Evolutionary conservation across 345 rosid genomes (phyloP), one percentile per base, ranked within the genome.

Genomic region (Chamaenerion angustifolium): DNA sequence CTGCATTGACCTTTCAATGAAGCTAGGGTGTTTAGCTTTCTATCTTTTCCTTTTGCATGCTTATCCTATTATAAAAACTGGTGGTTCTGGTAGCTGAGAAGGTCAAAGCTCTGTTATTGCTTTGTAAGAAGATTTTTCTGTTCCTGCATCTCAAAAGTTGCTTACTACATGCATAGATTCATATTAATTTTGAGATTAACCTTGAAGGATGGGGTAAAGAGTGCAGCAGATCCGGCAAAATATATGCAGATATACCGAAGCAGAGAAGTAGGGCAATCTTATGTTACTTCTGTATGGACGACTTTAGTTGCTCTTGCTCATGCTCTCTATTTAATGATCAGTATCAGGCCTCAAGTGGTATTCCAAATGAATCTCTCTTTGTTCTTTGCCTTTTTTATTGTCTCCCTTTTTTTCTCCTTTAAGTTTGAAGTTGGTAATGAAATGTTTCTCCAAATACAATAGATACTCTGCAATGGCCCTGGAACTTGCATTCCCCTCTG

Each of bases 191-290:
- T 7, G 37, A 7, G 37, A 3, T 31, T 31, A 7, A 1, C 10
- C 8, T 31, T 31, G 37, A 31, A 31, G 37, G 37, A 31, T 31
- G 1, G 37, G 37, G 37, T 31, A 31, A 31, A 31, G 25, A 21
- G 37, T 31, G 37, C 37, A 47, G 49, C 16, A 21, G 45, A 41
- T 48, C 49, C 75, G 7, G 71, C 70, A n/a, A 66, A 71, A 70
- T 82, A 72, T 55, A 65, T 73, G 79, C 88, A 78, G 69, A 84
- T 87, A 46, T 82, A 80, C 57, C 82, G 95, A 65, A 92, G 96
- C 63, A 73, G 98, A 59, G 96, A 92, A 76, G 98, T 87, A 57
- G 98, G 96, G 49, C 96, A 87, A 57, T 87, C 95, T 14, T 87
- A 84, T 59, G 44, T 80, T 51, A 92, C 98, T 48, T 92, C 95